phyloP scores from a whole-genome alignment of 352 stramenopile genomes.

The Thalassiosira mediterranea region DNA sequence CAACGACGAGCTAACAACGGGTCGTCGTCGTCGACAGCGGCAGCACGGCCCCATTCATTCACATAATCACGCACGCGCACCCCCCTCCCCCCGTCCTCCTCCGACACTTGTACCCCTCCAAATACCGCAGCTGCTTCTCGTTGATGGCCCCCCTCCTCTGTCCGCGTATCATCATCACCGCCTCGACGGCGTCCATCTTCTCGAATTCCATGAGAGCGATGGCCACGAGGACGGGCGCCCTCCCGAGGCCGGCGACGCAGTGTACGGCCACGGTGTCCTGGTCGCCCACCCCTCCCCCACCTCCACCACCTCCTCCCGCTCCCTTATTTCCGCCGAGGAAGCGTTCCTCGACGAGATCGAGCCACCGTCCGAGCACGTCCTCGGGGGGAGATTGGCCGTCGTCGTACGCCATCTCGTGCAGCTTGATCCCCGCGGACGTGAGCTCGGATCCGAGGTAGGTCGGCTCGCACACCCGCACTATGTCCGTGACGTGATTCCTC shows the following conservation, averaged over 20 bases:
- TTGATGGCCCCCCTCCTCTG: conserved; percentile 96
- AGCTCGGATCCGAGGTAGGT: conserved; percentile 92
- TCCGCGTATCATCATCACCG: conserved; percentile 96
- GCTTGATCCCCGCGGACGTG: conserved; percentile 89
- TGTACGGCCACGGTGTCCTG: conserved; percentile 94
- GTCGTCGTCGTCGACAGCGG: too few relatives aligned
- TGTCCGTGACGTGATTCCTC: conserved; percentile 93
- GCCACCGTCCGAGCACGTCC: conserved; percentile 93
- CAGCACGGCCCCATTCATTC: too few relatives aligned
- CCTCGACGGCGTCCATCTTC: conserved; percentile 93
- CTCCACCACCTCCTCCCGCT: conserved; percentile 4
- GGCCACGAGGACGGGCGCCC: conserved; percentile 95
- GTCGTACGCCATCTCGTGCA: conserved; percentile 95
- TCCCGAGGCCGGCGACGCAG: conserved; percentile 95
- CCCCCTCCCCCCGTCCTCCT: conserved; percentile 43
- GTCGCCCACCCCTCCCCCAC: not conserved
- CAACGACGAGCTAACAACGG: too few relatives aligned
- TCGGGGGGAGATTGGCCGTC: conserved; percentile 93
- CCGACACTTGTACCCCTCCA: conserved; percentile 91
- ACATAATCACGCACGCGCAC: conserved; percentile 52
- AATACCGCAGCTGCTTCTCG: conserved; percentile 95
- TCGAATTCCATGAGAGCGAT: conserved; percentile 97
- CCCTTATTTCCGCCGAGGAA: conserved; percentile 83
- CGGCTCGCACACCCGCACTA: conserved; percentile 95
- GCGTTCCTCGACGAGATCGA: conserved; percentile 92